Conservation (phyloP, 306 rosid genomes). For the Medicago arabica region DNA sequence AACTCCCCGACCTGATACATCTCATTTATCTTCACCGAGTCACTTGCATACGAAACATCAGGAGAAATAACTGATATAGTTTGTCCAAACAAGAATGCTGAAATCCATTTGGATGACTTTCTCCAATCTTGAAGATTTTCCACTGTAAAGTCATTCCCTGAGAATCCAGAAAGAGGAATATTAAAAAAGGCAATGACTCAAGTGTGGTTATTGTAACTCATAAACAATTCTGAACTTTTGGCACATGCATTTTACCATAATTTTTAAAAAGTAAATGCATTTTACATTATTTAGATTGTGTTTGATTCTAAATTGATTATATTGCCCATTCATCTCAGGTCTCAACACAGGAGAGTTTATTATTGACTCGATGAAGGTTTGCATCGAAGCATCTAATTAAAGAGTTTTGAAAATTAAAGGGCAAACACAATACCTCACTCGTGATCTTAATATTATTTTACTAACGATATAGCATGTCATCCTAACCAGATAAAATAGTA, state of each 20-base stretch:
- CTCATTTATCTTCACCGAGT: constrained; percentile 55
- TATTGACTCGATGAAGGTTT: neutral
- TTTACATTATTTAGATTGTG: neutral
- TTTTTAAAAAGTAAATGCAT: neutral
- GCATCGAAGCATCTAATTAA: neutral
- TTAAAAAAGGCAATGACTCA: constrained; percentile 16
- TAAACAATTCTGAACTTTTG: neutral
- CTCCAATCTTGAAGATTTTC: constrained; percentile 52
- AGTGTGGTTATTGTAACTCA: constrained; percentile 6
- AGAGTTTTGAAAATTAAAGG: neutral
- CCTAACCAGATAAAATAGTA: neutral
- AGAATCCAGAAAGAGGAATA: constrained; percentile 44
- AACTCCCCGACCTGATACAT: constrained; percentile 79
- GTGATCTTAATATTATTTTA: neutral
- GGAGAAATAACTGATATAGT: constrained; percentile 59
- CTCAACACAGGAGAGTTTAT: neutral
- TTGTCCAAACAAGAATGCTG: constrained; percentile 67
- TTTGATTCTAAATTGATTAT: no score
- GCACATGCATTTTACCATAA: no score
- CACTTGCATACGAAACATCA: constrained; percentile 66
- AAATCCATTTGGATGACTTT: constrained; percentile 52
- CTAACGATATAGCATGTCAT: neutral
- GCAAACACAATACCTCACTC: neutral
- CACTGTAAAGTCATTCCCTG: constrained; percentile 44
- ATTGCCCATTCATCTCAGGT: neutral